Evolutionary conservation across 2,329 filamentous ascomycete genomes (phyloP).

Genomic region (Penicillium olsonii): DNA sequence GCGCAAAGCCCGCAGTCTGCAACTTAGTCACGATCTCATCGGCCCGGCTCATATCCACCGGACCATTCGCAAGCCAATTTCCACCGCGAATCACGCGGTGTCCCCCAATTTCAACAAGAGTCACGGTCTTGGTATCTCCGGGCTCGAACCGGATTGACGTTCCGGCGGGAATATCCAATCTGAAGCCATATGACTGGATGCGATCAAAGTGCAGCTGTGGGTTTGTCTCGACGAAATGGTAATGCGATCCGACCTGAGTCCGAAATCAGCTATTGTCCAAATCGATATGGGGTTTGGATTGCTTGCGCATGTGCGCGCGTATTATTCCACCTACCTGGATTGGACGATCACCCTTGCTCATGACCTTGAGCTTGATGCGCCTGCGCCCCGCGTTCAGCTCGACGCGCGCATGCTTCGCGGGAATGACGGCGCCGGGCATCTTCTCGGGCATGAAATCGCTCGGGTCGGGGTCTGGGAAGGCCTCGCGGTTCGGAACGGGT

Average conservation of each 20-base stretch:
- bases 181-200: constrained; percentile 75
- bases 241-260: constrained; percentile 80
- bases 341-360: constrained; percentile 83
- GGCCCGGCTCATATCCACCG: constrained; percentile 63
- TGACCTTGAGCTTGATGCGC: constrained; percentile 73
- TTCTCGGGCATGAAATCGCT: constrained; percentile 67
- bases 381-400: constrained; percentile 72
- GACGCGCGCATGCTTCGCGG: constrained; percentile 67
- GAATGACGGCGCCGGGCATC: constrained; percentile 78
- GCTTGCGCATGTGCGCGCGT: neutral
- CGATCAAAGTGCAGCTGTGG: constrained; percentile 88
- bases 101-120: constrained; percentile 84
- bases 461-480: constrained; percentile 65
- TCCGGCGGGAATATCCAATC: constrained; percentile 86
- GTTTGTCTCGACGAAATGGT: constrained; percentile 96
- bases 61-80: constrained; percentile 74
- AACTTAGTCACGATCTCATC: constrained; percentile 69
- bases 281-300: neutral
- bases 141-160: constrained; percentile 94
- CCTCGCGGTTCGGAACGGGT: constrained; percentile 68
- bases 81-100: constrained; percentile 78
- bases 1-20: constrained; percentile 73
- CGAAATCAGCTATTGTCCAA: neutral
- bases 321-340: constrained; percentile 74
- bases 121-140: constrained; percentile 87